Conservation (phyloP, 192 early-diverging fungal genomes). For the Entomortierella chlamydospora region DNA sequence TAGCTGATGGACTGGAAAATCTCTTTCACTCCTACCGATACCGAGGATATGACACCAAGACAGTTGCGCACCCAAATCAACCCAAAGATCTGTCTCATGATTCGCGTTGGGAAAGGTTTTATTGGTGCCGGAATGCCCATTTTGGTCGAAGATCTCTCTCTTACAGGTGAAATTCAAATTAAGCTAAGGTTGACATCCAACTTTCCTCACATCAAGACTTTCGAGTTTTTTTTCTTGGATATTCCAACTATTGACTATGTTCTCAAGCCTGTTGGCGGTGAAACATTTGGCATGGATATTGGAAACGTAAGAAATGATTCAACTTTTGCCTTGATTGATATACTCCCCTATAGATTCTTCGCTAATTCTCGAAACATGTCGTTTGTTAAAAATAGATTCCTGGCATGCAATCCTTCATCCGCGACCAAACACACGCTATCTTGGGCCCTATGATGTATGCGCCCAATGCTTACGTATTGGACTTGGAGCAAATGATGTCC, state of each 20-base stretch:
- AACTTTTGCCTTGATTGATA: background rate
- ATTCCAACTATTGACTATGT: conserved; percentile 88
- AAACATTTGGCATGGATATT: conserved; percentile 88
- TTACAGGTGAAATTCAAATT: conserved; percentile 80
- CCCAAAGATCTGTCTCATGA: conserved; percentile 87
- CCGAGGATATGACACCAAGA: conserved; percentile 75
- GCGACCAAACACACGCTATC: conserved; percentile 79
- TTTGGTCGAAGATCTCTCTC: conserved; percentile 86
- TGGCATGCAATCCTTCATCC: conserved; percentile 82
- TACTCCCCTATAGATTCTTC: background rate
- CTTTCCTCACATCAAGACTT: conserved; percentile 88
- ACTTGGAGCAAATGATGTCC: conserved; percentile 82
- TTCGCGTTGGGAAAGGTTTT: conserved; percentile 89
- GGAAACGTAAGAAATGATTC: conserved; percentile 66
- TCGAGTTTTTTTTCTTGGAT: conserved; percentile 88
- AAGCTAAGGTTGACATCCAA: conserved; percentile 86
- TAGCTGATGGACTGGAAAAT: conserved; percentile 93
- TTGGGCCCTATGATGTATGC: conserved; percentile 87
- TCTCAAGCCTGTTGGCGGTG: conserved; percentile 90
- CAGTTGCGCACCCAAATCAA: conserved; percentile 79
- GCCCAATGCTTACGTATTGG: conserved; percentile 82
- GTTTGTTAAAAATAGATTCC: conserved; percentile 67
- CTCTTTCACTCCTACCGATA: conserved; percentile 86
- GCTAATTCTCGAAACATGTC: background rate
- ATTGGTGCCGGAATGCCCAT: conserved; percentile 89